Conservation (phyloP, 2,329 filamentous ascomycete genomes). For the Bipolaris oryzae region DNA sequence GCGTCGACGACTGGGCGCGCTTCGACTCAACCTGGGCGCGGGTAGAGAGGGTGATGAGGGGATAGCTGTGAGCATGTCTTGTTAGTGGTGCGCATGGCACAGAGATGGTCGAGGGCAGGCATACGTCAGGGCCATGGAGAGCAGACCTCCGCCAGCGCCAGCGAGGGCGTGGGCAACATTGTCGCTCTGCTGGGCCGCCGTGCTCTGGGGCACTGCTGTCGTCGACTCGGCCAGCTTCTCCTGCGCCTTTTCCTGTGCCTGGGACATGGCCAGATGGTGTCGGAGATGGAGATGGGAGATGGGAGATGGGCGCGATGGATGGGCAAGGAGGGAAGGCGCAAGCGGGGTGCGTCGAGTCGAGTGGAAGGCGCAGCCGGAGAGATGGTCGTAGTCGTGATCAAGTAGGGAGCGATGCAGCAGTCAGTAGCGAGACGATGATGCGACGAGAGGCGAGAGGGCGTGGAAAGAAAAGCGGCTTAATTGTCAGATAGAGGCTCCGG, state of each 20-base stretch:
- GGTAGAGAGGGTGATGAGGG: slow-evolving; percentile 95
- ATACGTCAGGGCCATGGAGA: slow-evolving; percentile 95
- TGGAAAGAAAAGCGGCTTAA: slow-evolving; percentile 9
- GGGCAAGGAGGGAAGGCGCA: slow-evolving; percentile 12
- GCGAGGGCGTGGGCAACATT: slow-evolving; percentile 96
- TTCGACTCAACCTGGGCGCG: slow-evolving; percentile 97
- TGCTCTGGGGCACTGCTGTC: slow-evolving; percentile 57
- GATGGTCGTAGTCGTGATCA: neutral
- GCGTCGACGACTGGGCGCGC: slow-evolving; percentile 82
- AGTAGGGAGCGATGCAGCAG: slow-evolving; percentile 1
- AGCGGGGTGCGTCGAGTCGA: neutral
- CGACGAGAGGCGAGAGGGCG: slow-evolving; percentile 8
- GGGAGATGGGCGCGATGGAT: neutral
- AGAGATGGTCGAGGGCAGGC: slow-evolving; percentile 24
- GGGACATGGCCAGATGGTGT: slow-evolving; percentile 30
- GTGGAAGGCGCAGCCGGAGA: slow-evolving; percentile 4
- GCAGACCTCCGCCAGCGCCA: slow-evolving; percentile 87
- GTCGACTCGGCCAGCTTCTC: slow-evolving; percentile 46
- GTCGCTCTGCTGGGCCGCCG: slow-evolving; percentile 82
- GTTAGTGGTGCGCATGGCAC: slow-evolving; percentile 11
- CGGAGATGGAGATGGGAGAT: no score
- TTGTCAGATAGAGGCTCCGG: slow-evolving; percentile 12
- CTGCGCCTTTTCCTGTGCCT: slow-evolving; percentile 39
- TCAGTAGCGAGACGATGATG: neutral
- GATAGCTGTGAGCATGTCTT: slow-evolving; percentile 68